phyloP scores from a whole-genome alignment of 768 basidiomycete genomes.

The Russula griseocarnosa region DNA sequence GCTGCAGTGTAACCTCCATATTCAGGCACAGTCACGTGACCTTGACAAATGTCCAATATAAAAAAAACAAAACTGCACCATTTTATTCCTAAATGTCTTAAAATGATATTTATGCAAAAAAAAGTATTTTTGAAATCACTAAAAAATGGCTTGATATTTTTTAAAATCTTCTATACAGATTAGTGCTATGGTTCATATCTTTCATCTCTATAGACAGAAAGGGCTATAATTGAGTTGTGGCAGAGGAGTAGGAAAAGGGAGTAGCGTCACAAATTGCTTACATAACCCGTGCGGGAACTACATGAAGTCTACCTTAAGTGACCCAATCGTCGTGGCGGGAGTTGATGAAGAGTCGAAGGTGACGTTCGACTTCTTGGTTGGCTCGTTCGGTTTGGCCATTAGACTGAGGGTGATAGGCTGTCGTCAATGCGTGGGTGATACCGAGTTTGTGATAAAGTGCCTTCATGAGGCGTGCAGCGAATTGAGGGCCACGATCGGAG shows the following conservation, averaged over 20 bases:
- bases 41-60: neutral
- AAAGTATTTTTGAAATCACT: neutral
- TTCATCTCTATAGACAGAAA: neutral
- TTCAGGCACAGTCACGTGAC: neutral
- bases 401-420: too few relatives aligned
- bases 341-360: too few relatives aligned
- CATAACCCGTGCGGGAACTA: neutral
- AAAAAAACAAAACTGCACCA: neutral
- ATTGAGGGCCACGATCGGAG: too few relatives aligned
- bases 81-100: neutral
- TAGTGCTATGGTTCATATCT: neutral
- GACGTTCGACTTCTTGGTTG: too few relatives aligned
- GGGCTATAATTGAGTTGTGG: neutral
- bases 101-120: neutral
- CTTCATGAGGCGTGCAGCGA: too few relatives aligned
- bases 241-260: neutral
- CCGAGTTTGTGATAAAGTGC: too few relatives aligned
- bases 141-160: neutral
- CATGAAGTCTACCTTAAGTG: neutral
- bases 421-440: too few relatives aligned
- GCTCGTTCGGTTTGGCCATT: too few relatives aligned
- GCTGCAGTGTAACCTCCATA: too few relatives aligned
- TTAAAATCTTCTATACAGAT: neutral
- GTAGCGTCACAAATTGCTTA: neutral
- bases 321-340: too few relatives aligned